phyloP scores from a whole-genome alignment of 768 basidiomycete genomes.

The Boletus rubropictus region DNA sequence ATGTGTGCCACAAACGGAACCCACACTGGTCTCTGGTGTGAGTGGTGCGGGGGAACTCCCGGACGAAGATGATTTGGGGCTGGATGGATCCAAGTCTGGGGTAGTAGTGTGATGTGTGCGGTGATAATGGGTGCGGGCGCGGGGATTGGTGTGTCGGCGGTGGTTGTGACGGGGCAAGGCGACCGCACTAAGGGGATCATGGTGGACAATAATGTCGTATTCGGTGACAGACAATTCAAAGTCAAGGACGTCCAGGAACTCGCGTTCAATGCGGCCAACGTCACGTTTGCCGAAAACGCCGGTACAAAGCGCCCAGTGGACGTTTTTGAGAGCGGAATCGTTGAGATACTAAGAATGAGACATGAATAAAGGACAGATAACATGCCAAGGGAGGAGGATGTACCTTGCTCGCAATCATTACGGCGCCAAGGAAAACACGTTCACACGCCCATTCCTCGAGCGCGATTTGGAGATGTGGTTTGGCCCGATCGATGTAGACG shows the following conservation, averaged over 20 bases:
- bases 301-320: slow-evolving; percentile 85
- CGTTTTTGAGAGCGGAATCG: slow-evolving; percentile 86
- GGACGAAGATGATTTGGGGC: slow-evolving; percentile 35
- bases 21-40: slow-evolving; percentile 26
- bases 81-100: slow-evolving; percentile 43
- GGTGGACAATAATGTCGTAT: slow-evolving; percentile 51
- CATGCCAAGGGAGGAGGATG: slow-evolving; percentile 15
- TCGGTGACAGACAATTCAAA: slow-evolving; percentile 66
- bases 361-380: slow-evolving; percentile 1
- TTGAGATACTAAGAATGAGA: slow-evolving; percentile 58
- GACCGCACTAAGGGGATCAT: slow-evolving; percentile 31
- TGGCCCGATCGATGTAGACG: slow-evolving; percentile 72
- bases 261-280: slow-evolving; percentile 74
- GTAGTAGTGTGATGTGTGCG: slow-evolving; percentile 21
- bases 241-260: slow-evolving; percentile 75
- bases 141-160: slow-evolving; percentile 25
- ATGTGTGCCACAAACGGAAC: slow-evolving; percentile 15
- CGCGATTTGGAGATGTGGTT: slow-evolving; percentile 74
- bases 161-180: slow-evolving; percentile 23
- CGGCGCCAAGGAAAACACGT: slow-evolving; percentile 85
- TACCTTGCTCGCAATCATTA: slow-evolving; percentile 84
- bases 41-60: slow-evolving; percentile 30
- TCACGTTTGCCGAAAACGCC: slow-evolving; percentile 79
- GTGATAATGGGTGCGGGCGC: slow-evolving; percentile 16
- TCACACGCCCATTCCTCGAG: slow-evolving; percentile 84